Evolutionary conservation across 1,284 basidiomycete genomes (phyloP).

Genomic region (Laetiporus sulphureus): DNA sequence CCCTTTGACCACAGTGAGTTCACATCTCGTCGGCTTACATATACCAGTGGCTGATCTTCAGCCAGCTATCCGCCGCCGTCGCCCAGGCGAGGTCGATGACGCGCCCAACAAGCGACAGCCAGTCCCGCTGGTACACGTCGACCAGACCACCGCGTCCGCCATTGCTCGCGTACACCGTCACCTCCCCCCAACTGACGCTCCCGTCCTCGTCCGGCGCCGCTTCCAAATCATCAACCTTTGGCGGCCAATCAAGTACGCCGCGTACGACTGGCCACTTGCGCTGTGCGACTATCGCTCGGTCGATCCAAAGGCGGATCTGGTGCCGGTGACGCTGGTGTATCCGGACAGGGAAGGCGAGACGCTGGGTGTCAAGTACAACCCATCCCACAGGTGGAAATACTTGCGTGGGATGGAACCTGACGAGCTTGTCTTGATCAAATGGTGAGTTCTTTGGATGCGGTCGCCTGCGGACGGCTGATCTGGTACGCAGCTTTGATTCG

Average conservation of each 20-base stretch:
- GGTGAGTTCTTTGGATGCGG: slow-evolving; percentile 33
- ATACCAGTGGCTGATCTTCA: neutral
- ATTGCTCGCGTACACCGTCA: slow-evolving; percentile 45
- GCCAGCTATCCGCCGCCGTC: slow-evolving; percentile 40
- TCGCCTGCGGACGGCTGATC: neutral
- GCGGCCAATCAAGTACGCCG: slow-evolving; percentile 51
- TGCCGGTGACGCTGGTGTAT: slow-evolving; percentile 45
- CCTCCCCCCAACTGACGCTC: slow-evolving; percentile 40
- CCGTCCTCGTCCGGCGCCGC: slow-evolving; percentile 36
- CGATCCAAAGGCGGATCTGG: slow-evolving; percentile 38
- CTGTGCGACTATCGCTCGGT: slow-evolving; percentile 57
- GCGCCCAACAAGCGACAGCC: slow-evolving; percentile 41
- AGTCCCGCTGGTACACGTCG: slow-evolving; percentile 42
- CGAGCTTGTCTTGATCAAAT: slow-evolving; percentile 62
- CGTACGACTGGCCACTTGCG: slow-evolving; percentile 54
- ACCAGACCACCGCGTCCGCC: slow-evolving; percentile 45
- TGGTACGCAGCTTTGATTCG: slow-evolving; percentile 39
- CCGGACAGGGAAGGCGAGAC: slow-evolving; percentile 55
- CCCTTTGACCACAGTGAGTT: slow-evolving; percentile 60
- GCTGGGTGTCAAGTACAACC: slow-evolving; percentile 44
- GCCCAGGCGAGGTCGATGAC: slow-evolving; percentile 33
- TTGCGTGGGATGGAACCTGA: slow-evolving; percentile 54
- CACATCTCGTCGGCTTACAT: neutral
- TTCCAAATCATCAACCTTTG: slow-evolving; percentile 73
- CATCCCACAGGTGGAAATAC: slow-evolving; percentile 60